Base-by-base conservation (phyloP, 768 basidiomycete genomes). In the Leccinum broughii region DNA sequence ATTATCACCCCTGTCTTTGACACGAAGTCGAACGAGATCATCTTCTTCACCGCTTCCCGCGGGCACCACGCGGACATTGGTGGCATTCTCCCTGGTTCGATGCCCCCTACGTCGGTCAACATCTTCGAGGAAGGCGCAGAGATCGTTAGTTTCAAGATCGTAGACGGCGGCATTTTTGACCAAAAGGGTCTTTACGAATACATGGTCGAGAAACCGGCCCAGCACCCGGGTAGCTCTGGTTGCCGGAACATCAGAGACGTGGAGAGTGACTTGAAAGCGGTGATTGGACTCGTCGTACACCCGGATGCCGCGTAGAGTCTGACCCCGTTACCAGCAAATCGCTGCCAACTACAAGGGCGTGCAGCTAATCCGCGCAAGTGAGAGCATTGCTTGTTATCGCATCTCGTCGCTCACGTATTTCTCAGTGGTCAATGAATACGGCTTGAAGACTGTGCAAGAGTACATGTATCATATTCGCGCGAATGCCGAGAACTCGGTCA, bases 41-140 rank as follows among this genome's bases (percentile, higher is more conserved):
- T 94, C 56, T 94, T 94, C 77, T 95, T 93, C 68, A 95, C 93
- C 8, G 95, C 95, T 14, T 94, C 93, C 13, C 83, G 95, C 55
- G 95, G 93, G 0, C 95, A 98, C 71, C 95, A 97, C 74, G 93
- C 93, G 4, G 94, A 96, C 76, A 91, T 95, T 62, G 93, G 94
- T 2, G 94, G 94, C 0, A 95, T 96, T 63, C 80, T 93, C 3
- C 93, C 95, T 6, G 93, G 92, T 1, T 94, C 91, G 39, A 98
- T 98, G 95, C 95, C 95, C 0, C 95, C 96, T 0, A 94, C 92
- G 2, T 90, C 89, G 11, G 88, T 89, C 64, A 93, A 85, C 62
- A 89, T 97, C 49, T 95, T 92, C 67, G 91, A 98, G 72, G 95
- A 98, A 72, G 95, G 95, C 20, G 96, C 95, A 0, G 85, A 94